Percentiles rank a stretch among this genome's conserved stretches.
These are phyloP conservation scores for Calonectria ilicicola DNA, from an alignment of 2,329 filamentous ascomycete species.

Conservation along the genomic window DNA sequence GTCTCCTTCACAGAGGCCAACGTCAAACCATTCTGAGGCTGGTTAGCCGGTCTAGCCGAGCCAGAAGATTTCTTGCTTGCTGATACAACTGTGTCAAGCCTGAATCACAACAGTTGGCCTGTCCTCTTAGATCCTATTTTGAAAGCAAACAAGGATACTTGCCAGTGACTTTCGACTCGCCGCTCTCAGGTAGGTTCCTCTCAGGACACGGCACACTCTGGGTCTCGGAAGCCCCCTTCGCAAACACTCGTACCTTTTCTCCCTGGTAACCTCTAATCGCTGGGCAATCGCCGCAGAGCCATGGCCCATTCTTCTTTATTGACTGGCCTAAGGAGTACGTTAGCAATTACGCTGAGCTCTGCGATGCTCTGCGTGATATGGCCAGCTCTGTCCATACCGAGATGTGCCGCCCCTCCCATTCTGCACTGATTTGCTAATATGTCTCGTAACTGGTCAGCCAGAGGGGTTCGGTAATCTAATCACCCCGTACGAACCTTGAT, in stretches of 20 bases:
- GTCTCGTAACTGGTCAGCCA: too few species aligned
- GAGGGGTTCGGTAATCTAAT: too few species aligned
- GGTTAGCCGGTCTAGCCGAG: background rate
- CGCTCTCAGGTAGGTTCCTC: background rate
- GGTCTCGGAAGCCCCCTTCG: background rate
- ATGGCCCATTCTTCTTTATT: constrained; percentile 6
- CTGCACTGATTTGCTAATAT: too few species aligned
- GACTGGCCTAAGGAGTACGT: background rate
- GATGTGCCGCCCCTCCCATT: too few species aligned
- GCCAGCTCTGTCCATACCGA: background rate
- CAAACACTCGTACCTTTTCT: background rate
- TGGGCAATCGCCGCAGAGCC: background rate
- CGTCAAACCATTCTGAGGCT: background rate
- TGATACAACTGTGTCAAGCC: background rate
- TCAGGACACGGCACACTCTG: background rate
- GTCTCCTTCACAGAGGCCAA: background rate
- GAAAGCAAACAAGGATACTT: constrained; percentile 1
- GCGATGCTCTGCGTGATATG: background rate
- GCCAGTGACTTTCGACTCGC: constrained; percentile 2
- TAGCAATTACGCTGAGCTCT: background rate
- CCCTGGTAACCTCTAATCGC: background rate
- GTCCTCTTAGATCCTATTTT: background rate
- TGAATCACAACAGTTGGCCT: constrained; percentile 1
- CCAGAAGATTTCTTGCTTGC: background rate
- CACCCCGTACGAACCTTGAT: too few species aligned